Conservation (phyloP, 345 rosid species). For the Bruguiera gymnorhiza region DNA sequence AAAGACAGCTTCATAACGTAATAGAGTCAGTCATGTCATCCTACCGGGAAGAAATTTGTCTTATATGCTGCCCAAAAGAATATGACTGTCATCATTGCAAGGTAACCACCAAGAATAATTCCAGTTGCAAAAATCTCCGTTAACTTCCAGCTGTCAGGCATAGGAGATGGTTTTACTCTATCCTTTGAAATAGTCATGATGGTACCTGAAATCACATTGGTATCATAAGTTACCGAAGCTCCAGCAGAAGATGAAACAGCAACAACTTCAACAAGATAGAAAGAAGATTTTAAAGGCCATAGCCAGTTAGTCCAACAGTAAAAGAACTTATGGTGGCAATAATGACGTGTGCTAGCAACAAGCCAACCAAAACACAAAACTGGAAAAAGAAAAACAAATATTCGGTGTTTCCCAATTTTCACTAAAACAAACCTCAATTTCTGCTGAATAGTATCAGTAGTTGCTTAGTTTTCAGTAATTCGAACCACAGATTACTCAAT, state of each 20-base stretch:
- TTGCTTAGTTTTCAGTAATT: no score
- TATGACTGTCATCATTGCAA: conserved; percentile 98
- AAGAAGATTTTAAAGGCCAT: background rate
- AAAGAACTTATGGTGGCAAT: no score
- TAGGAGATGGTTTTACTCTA: conserved; percentile 97
- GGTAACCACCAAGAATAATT: conserved; percentile 81
- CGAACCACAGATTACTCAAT: no score
- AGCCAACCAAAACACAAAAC: background rate
- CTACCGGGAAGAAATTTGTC: conserved; percentile 90
- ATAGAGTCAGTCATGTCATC: conserved; percentile 12
- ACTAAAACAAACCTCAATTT: background rate
- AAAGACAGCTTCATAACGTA: conserved; percentile 3
- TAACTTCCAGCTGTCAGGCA: conserved; percentile 98
- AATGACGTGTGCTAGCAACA: background rate
- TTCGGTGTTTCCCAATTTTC: no score
- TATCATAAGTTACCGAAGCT: conserved; percentile 17
- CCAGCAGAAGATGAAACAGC: background rate
- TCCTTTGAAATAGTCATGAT: conserved; percentile 99
- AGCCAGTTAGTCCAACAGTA: no score
- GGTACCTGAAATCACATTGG: conserved; percentile 60
- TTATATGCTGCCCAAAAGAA: conserved; percentile 97
- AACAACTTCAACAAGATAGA: background rate
- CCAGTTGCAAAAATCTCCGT: conserved; percentile 94
- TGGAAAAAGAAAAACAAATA: background rate
- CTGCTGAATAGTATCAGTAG: no score